Base-by-base conservation (phyloP, 2,329 filamentous ascomycete species). In the Venturia nashicola region DNA sequence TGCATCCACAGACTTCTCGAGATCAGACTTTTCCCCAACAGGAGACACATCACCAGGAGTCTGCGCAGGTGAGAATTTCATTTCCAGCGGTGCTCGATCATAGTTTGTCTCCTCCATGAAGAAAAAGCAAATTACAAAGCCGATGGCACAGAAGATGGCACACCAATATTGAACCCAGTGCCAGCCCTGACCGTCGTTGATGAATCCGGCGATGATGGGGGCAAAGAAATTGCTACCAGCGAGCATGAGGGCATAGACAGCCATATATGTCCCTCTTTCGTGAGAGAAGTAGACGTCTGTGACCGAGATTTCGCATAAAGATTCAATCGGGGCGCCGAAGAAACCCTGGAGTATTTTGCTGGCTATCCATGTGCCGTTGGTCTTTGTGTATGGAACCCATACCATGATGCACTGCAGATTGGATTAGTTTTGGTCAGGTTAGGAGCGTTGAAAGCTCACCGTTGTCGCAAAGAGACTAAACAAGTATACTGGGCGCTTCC, bases 71-170 rank as follows among this genome's bases (percentile, higher is more conserved):
- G 42, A 51, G 14, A 62, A 34, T 27, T 16, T 62, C 43, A 51
- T 43, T 16, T 44, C 73, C 61, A 72, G 62, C 7, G 73, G 74
- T 5, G 70, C 64, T 6, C 79, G 77, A 61, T 75, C 68, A 66
- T 79, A 84, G 69, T 82, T 85, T 70, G 51, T 57, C 32, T 86
- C 83, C 70, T 86, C 83, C 76, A 84, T 79, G 70, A 81, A 79
- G 68, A 86, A 81, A 72, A 83, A 84, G 2, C 81, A 72, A 66
- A 83, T 76, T n/a, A 85, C 68, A 43, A 62, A 54, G 61, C 61
- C 61, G 27, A 62, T 36, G 11, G 12, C 61, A 32, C 61, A 62
- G 43, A 62, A 54, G 14, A 62, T 62, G 3, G 61, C 61, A 23
- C 61, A 62, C 61, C 61, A 62, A 39, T 54, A 62, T 36, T 62